Evolutionary conservation across 164 flowering plant genomes (phyloP), one percentile per base, ranked within the genome.

Genomic region (Vitis riparia): DNA sequence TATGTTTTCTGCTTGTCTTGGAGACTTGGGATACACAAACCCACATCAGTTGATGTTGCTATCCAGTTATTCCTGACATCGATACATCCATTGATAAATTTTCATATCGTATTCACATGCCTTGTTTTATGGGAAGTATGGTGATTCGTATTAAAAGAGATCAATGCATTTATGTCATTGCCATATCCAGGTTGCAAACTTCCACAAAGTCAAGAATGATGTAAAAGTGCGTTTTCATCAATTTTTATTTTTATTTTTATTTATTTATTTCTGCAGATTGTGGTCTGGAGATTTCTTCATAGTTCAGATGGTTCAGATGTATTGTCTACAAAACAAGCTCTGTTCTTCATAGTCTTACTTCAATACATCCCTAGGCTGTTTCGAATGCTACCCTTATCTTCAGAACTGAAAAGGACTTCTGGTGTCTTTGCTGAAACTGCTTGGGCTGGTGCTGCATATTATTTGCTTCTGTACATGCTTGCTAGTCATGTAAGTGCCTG

Each of bases 341-440:
- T 96, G 77, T 79, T 87, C 73, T 84, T 71, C 70, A 88, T 93
- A 63, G 79, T 96, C 68, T 76, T 93, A 83, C 74, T 91, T 62
- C 99, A 96, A 62, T 96, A 90, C 71, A 73, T 92, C 61, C 97
- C 97, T 11, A 84, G 99, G 79, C 88, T 90, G 72, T 67, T 82
- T 51, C 87, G 97, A 29, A 80, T 93, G 12, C 11, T 84, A 11
- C 98, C 98, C 15, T 76, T 96, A 66, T 85, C 83, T 61, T 84
- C 95, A 65, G 98, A 96, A 76, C 65, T 93, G 72, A 93, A 93
- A 80, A 89, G 98, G 75, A 93, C 99, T 52, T 77, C 94, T 19
- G 99, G 99, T 70, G 97, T 88, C 69, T 88, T 96, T 84, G 97
- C 98, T 68, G 92, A 93, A 83, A 90, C 95, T 77, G 97, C 97